These are phyloP conservation scores for Fraxinus paxiana DNA, from an alignment of 305 asterid species.

Conservation along the genomic window DNA sequence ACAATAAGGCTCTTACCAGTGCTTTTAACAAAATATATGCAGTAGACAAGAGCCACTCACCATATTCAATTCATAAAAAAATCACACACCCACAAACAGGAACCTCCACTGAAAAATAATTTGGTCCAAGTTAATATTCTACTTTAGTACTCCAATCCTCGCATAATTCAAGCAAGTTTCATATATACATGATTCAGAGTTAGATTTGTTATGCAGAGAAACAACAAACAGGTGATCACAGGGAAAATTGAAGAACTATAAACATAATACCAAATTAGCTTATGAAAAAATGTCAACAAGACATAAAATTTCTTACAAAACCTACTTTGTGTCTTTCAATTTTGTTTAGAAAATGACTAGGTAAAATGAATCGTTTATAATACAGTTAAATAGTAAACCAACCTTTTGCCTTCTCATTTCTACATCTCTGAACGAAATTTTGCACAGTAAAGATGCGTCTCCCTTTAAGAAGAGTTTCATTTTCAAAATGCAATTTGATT, in stretches of 20 bases:
- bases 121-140: background rate
- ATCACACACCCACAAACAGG: background rate
- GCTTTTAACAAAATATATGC: background rate
- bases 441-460: conserved; percentile 41
- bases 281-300: background rate
- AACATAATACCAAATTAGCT: background rate
- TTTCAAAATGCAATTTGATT: conserved; percentile 43
- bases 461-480: conserved; percentile 48
- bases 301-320: background rate
- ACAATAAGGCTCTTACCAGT: background rate
- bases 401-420: conserved; percentile 51
- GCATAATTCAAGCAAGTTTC: background rate
- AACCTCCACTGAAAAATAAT: background rate
- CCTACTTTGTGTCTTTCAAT: background rate
- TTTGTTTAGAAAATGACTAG: background rate
- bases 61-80: background rate
- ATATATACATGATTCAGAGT: background rate
- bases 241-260: background rate
- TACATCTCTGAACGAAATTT: conserved; percentile 51
- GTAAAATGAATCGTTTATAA: background rate
- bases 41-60: background rate
- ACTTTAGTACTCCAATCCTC: background rate
- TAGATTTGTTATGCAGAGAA: background rate
- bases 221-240: background rate
- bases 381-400: conserved; percentile 8